Conservation (phyloP, 2,329 filamentous ascomycete genomes). For the Corynespora cassiicola region DNA sequence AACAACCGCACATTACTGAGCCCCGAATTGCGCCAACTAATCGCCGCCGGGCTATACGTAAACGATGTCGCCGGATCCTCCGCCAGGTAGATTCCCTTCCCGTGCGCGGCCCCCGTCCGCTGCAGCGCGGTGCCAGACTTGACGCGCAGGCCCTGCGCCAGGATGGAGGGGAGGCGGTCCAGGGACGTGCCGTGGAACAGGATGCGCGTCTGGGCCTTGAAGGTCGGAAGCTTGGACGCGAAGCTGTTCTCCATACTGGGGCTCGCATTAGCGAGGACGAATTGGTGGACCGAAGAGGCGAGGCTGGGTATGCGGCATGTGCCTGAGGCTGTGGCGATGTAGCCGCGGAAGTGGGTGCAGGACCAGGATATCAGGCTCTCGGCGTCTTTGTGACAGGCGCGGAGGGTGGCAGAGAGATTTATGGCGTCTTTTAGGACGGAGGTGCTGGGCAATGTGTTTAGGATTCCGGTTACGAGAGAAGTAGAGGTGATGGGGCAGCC, state of each 20-base stretch:
- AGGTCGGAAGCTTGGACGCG: slow-evolving; percentile 12
- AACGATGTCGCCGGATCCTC: slow-evolving; percentile 35
- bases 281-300: slow-evolving; percentile 36
- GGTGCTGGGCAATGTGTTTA: slow-evolving; percentile 35
- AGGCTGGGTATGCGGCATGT: slow-evolving; percentile 33
- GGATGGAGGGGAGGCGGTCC: slow-evolving; percentile 39
- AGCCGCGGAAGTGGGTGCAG: slow-evolving; percentile 35
- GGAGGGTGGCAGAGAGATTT: slow-evolving; percentile 21
- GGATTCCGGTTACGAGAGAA: slow-evolving; percentile 18
- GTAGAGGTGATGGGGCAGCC: slow-evolving; percentile 28
- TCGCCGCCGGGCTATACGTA: slow-evolving; percentile 22
- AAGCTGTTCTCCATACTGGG: slow-evolving; percentile 32
- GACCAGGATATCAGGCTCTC: slow-evolving; percentile 38
- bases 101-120: slow-evolving; percentile 36
- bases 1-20: slow-evolving; percentile 35
- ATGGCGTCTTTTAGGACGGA: slow-evolving; percentile 20
- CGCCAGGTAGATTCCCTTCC: slow-evolving; percentile 40
- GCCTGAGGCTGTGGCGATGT: slow-evolving; percentile 31
- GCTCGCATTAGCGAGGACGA: slow-evolving; percentile 36
- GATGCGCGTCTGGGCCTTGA: slow-evolving; percentile 22
- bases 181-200: slow-evolving; percentile 43
- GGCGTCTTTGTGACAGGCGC: slow-evolving; percentile 22
- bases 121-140: slow-evolving; percentile 37
- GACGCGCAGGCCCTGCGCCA: slow-evolving; percentile 32
- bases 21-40: slow-evolving; percentile 33